A percentile compares a stretch with the other conserved stretches of the same genome.
Conservation (phyloP, 345 rosid species). For the Garcia nutans region DNA sequence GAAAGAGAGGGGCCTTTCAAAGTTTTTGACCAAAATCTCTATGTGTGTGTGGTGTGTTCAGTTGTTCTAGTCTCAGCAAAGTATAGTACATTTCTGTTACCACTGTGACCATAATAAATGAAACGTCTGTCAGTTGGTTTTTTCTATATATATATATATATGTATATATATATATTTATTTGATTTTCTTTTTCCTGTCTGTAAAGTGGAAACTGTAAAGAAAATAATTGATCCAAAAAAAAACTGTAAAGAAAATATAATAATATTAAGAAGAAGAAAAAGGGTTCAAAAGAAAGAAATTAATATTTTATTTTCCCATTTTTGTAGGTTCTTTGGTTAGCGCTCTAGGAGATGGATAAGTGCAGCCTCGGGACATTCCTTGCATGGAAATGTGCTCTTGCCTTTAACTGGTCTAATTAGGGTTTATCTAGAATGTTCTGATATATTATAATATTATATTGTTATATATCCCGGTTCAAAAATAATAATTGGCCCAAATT, state of each 20-base stretch:
- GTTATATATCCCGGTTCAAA: too few species aligned
- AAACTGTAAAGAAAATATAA: not conserved
- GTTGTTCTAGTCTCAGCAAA: slow-evolving; percentile 7
- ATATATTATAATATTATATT: not conserved
- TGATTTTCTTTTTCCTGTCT: not conserved
- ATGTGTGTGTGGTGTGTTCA: too few species aligned
- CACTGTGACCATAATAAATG: slow-evolving; percentile 32
- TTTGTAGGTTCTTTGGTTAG: not conserved
- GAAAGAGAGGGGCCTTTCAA: slow-evolving; percentile 24
- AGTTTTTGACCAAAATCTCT: slow-evolving; percentile 28
- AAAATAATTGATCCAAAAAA: too few species aligned
- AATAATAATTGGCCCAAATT: too few species aligned
- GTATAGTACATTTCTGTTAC: slow-evolving; percentile 36
- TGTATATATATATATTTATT: too few species aligned
- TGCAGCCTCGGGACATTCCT: slow-evolving; percentile 31
- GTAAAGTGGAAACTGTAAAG: not conserved
- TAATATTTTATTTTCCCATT: not conserved
- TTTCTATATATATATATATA: not conserved
- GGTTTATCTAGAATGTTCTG: slow-evolving; percentile 28
- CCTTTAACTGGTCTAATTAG: slow-evolving; percentile 32
- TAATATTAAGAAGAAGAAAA: too few species aligned
- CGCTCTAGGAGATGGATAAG: slow-evolving; percentile 16
- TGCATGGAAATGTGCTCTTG: slow-evolving; percentile 31
- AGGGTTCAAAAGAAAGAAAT: too few species aligned
- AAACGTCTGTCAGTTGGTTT: slow-evolving; percentile 30